A percentile compares a stretch with the other conserved stretches of the same genome.
These are phyloP conservation scores for Crithidia acanthocephali DNA, from an alignment of 208 protist species.

Conservation along the genomic window DNA sequence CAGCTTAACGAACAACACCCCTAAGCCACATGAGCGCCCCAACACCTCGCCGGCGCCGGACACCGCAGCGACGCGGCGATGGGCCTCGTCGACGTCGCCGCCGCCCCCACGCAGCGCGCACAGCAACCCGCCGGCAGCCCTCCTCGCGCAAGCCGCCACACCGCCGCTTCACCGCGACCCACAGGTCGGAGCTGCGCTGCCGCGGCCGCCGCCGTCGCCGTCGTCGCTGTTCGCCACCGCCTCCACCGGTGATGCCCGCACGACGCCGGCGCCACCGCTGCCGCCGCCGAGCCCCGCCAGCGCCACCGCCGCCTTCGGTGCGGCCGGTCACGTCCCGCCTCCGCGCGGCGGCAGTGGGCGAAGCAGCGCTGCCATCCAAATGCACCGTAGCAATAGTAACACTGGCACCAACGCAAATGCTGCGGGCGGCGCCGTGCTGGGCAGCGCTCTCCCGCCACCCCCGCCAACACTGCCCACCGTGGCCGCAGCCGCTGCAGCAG, in stretches of 20 bases:
- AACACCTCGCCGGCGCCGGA: not conserved
- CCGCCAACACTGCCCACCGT: not conserved
- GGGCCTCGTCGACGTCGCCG: constrained; percentile 17
- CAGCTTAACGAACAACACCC: not conserved
- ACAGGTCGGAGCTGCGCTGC: constrained; percentile 1
- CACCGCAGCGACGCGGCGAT: constrained; percentile 15
- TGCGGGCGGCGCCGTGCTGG: not conserved
- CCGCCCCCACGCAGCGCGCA: constrained; percentile 20
- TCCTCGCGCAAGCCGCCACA: not conserved
- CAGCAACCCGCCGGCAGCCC: not conserved
- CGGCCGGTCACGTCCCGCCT: not conserved
- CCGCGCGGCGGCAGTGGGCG: not conserved
- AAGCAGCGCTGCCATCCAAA: not conserved
- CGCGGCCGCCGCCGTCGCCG: constrained; percentile 14
- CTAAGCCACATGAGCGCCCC: constrained; percentile 12
- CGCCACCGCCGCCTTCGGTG: constrained; percentile 1
- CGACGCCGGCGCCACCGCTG: not conserved
- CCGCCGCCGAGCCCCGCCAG: not conserved
- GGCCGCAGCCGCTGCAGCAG: not conserved
- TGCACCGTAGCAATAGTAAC: not conserved
- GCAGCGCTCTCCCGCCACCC: not conserved
- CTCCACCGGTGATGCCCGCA: not conserved
- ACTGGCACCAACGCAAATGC: not conserved
- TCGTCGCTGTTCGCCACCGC: constrained; percentile 13
- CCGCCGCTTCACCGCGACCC: constrained; percentile 17